Evolutionary conservation across 2,329 filamentous ascomycete genomes (phyloP), one percentile per base, ranked within the genome.

Genomic region (Diplocarpon mali): DNA sequence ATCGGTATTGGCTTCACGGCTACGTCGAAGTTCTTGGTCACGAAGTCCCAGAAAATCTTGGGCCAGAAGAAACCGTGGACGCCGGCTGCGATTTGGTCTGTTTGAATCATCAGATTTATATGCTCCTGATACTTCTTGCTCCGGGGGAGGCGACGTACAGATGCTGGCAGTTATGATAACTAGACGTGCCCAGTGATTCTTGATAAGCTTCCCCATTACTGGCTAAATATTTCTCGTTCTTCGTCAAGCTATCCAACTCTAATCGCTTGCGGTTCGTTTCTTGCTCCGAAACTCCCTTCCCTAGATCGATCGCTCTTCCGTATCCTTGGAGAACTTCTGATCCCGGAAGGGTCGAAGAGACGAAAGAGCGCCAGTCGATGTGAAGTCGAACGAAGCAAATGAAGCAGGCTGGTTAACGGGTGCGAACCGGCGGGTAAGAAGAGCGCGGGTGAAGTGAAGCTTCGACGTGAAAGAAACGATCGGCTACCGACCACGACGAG

Each of bases 111-210:
- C 44, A 31, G 45, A 43, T 46, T 27, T 36, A 42, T 36, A 44
- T 40, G 3, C 9, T 32, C 51, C 27, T 24, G 20, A 4, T 24
- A 7, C 20, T 24, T 24, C 20, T 24, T 24, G 20, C 20, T 24
- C 7, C 20, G 10, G 34, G 35, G 47, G 35, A 46, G 48, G 40
- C 40, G 38, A 56, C 69, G 29, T 65, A 71, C 68, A 71, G 46
- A 57, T 57, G 57, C 86, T 83, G 31, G 92, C 87, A 24, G 85
- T 86, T 63, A 98, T 71, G 66, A 94, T 76, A 62, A 98, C 92
- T 60, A 98, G 80, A 50, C 92, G 83, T 57, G 88, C 92, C 87
- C 87, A 95, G 72, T 98, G 92, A 71, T 96, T 96, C 76, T 98
- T 98, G 71, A 98, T 96, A 63, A 98, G 80, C 68, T 83, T 92